phyloP scores from a whole-genome alignment of 768 basidiomycete genomes.

The Russula griseocarnosa region DNA sequence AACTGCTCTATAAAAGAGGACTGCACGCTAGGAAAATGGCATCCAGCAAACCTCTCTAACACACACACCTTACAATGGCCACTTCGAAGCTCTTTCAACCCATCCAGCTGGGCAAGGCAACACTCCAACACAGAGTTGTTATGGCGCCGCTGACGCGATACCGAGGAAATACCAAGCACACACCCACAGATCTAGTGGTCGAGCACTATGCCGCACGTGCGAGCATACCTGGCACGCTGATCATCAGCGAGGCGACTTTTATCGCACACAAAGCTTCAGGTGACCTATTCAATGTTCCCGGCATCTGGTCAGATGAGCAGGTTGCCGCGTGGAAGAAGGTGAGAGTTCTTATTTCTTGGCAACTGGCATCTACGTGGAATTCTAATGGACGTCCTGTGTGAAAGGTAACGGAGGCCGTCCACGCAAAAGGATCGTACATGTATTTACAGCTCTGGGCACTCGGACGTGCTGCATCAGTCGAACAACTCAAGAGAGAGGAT shows the following conservation, averaged over 20 bases:
- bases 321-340: slow-evolving; percentile 53
- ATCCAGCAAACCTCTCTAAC: background rate
- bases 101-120: slow-evolving; percentile 41
- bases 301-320: slow-evolving; percentile 50
- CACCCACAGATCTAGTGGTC: slow-evolving; percentile 37
- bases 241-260: slow-evolving; percentile 56
- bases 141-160: slow-evolving; percentile 52
- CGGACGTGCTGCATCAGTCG: no score
- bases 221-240: slow-evolving; percentile 47
- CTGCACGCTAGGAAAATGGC: no score
- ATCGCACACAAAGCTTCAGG: slow-evolving; percentile 51
- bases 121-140: slow-evolving; percentile 49
- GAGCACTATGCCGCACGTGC: slow-evolving; percentile 50
- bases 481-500: no score
- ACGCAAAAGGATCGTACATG: slow-evolving; percentile 42
- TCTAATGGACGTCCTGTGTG: background rate
- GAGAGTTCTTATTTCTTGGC: slow-evolving; percentile 6
- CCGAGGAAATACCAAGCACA: slow-evolving; percentile 39
- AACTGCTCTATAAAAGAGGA: background rate
- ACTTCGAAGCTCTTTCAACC: slow-evolving; percentile 42
- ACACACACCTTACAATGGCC: background rate
- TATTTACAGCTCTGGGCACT: slow-evolving; percentile 49
- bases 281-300: slow-evolving; percentile 38
- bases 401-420: slow-evolving; percentile 42
- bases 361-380: background rate